Evolutionary conservation across 1,284 basidiomycete genomes (phyloP), one percentile per base, ranked within the genome.

Genomic region (Veloporphyrellus conicus): DNA sequence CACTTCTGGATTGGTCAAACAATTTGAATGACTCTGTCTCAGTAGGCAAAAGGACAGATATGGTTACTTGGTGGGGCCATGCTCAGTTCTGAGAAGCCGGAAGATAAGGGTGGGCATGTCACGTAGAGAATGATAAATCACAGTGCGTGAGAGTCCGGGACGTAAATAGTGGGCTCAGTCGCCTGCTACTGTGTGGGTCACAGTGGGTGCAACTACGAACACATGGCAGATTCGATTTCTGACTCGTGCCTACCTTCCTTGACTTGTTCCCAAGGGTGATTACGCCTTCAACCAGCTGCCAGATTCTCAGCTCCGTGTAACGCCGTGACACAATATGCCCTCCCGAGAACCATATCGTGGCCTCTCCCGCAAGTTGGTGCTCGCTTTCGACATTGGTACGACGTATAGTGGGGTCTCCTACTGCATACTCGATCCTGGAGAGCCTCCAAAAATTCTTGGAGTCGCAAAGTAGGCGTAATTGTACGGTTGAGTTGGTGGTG

Each of bases 361-460:
- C 4, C 43, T 46, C 7, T 56, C 55, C 28, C 68, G 74, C 37
- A 74, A 71, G 43, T 53, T 79, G 0, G 67, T 77, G 1, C 54
- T 37, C 15, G 36, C 36, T 37, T 37, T 37, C 22, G 36, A 37
- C 9, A 12, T 37, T 15, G 36, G 36, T 1, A 78, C 75, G 0
- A 78, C 76, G 0, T 78, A 64, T 51, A 77, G 75, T 22, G 76
- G 76, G 0, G 63, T 73, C 4, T 73, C 75, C 0, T 79, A 77
- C 49, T 58, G 65, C 23, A 55, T 74, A 14, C 63, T 73, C 5
- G 69, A 73, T 34, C 76, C 77, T 16, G 75, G 75, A 2, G 63
- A 71, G 37, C 58, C 72, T 2, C 76, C 78, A 1, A 66, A 67
- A 37, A 73, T 77, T 23, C 63, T 57, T 15, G 66, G 68, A 1